Evolutionary conservation across 495 filamentous ascomycete genomes (phyloP).

Genomic region (Hyaloscypha finlandica): DNA sequence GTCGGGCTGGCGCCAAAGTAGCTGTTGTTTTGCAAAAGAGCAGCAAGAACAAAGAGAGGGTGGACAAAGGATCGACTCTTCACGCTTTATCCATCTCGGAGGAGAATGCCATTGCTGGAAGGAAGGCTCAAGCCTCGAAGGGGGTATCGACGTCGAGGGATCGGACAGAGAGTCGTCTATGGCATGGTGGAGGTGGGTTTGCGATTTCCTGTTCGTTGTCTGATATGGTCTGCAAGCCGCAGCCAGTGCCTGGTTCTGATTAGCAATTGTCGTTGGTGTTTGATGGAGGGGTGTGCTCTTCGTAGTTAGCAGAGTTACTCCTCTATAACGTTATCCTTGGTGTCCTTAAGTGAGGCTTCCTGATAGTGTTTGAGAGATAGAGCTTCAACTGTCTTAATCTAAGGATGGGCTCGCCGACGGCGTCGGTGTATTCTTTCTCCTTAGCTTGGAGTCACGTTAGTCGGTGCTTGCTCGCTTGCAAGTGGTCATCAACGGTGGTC

Average conservation of each 20-base stretch:
- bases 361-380: neutral
- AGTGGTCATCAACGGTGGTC: neutral
- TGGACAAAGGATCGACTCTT: neutral
- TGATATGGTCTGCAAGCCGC: neutral
- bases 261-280: neutral
- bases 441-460: neutral
- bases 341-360: neutral
- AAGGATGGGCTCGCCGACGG: neutral
- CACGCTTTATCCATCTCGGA: neutral
- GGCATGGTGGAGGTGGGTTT: neutral
- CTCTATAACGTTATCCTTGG: neutral
- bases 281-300: neutral
- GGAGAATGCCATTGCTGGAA: neutral
- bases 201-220: neutral
- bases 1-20: neutral
- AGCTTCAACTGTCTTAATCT: neutral
- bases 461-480: neutral
- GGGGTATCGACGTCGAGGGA: neutral
- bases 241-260: neutral
- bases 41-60: neutral
- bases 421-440: neutral
- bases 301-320: neutral
- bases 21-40: slow-evolving; percentile 26
- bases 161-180: neutral
- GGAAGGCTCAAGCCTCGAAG: neutral